Evolutionary conservation across 805 yeast genomes (phyloP).

Genomic region (Citeromyces matritensis): DNA sequence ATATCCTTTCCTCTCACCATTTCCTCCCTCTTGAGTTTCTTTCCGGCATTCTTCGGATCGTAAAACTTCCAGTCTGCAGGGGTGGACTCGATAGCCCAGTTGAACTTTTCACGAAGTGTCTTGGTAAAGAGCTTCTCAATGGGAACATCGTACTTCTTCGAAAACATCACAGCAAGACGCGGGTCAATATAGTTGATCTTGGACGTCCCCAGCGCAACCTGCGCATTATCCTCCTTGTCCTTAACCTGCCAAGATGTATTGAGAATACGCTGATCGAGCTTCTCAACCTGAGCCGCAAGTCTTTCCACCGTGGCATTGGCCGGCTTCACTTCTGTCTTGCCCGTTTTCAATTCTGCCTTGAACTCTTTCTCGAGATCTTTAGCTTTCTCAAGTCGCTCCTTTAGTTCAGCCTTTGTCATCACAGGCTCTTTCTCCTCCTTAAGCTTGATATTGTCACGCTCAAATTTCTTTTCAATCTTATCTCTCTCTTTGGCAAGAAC

Average conservation of each 20-base stretch:
- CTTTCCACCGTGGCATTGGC: conserved; percentile 46
- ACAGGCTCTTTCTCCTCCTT: conserved; percentile 38
- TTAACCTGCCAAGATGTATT: conserved; percentile 63
- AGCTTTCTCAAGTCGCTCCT: conserved; percentile 40
- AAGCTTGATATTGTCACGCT: conserved; percentile 65
- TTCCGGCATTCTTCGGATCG: too few species aligned
- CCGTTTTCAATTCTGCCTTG: conserved; percentile 40
- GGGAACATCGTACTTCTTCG: conserved; percentile 78
- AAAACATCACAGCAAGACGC: conserved; percentile 74
- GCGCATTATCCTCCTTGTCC: conserved; percentile 89
- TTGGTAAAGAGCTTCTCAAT: conserved; percentile 86
- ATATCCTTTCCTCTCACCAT: not conserved
- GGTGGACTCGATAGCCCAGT: conserved; percentile 89
- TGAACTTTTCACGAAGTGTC: conserved; percentile 82
- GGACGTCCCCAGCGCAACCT: conserved; percentile 85
- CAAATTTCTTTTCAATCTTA: conserved; percentile 46
- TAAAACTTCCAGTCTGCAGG: conserved; percentile 82
- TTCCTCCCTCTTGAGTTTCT: too few species aligned
- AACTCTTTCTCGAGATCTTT: conserved; percentile 36
- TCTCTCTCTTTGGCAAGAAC: conserved; percentile 55
- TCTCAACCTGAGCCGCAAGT: conserved; percentile 53
- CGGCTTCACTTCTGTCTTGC: conserved; percentile 39
- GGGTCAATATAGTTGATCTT: conserved; percentile 95
- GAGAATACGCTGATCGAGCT: conserved; percentile 53
- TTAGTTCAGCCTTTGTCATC: conserved; percentile 38